Percentiles rank a stretch among this genome's conserved stretches.
Evolutionary conservation across 345 rosid genomes (phyloP).

Genomic region (Excoecaria cochinchinensis): DNA sequence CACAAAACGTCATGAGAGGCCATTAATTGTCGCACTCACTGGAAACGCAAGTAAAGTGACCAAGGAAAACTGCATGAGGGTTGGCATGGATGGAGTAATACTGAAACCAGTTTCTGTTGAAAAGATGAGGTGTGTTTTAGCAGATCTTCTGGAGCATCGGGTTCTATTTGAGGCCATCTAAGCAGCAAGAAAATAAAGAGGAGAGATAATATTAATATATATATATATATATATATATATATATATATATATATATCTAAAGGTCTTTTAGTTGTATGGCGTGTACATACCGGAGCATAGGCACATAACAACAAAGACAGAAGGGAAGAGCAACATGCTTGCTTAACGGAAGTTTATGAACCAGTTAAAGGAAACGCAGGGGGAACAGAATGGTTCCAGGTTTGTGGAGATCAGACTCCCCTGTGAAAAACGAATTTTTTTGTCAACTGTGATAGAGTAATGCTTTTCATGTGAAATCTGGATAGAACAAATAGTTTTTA

Average conservation of each 20-base stretch:
- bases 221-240: no score
- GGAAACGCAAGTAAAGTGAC: conserved; percentile 67
- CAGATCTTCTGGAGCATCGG: conserved; percentile 68
- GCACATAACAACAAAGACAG: not conserved
- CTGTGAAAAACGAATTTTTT: no score
- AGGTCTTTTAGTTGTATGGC: not conserved
- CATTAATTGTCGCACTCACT: conserved; percentile 77
- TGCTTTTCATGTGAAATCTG: no score
- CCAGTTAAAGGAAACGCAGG: not conserved
- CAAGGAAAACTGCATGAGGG: conserved; percentile 80
- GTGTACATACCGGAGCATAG: not conserved
- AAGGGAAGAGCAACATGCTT: not conserved
- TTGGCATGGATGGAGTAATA: conserved; percentile 75
- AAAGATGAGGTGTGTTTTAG: conserved; percentile 70
- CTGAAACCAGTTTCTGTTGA: conserved; percentile 81
- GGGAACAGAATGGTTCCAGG: not conserved
- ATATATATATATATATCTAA: no score
- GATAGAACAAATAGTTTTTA: no score
- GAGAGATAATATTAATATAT: no score
- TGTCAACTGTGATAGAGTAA: no score
- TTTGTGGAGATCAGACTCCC: no score
- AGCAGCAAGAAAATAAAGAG: not conserved
- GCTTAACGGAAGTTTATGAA: not conserved
- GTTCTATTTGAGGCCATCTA: conserved; percentile 53
- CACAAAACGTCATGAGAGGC: conserved; percentile 65